These are phyloP conservation scores for Zoysia matrella DNA, from an alignment of 202 grass and related monocot genomes.

Conservation along the genomic window DNA sequence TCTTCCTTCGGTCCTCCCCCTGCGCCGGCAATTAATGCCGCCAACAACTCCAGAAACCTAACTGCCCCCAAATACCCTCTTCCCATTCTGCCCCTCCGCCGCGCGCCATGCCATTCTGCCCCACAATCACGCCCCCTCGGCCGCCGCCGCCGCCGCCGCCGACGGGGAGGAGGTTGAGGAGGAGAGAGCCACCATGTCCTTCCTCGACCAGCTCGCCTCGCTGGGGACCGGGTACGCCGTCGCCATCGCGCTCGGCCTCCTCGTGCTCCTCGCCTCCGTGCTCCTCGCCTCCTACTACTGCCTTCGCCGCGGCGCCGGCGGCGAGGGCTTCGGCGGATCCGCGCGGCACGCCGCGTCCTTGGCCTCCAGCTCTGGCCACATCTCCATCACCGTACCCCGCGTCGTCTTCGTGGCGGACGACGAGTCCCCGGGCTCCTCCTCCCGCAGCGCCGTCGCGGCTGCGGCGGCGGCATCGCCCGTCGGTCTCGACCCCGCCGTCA, in stretches of 20 bases:
- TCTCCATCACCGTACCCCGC: constrained; percentile 65
- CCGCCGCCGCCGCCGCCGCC: constrained; percentile 16
- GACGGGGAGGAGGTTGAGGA: not conserved
- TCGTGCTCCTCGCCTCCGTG: constrained; percentile 64
- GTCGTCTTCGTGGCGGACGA: constrained; percentile 90
- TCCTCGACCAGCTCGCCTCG: constrained; percentile 55
- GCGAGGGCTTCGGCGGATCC: not conserved
- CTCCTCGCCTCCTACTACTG: constrained; percentile 75
- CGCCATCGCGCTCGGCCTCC: constrained; percentile 70
- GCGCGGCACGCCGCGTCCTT: constrained; percentile 16
- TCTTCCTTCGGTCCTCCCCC: not conserved
- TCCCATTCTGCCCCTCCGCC: constrained; percentile 24
- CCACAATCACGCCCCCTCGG: constrained; percentile 34
- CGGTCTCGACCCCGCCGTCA: constrained; percentile 68
- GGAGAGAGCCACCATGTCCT: constrained; percentile 21
- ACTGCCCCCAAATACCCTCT: constrained; percentile 41
- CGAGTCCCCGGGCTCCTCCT: constrained; percentile 64
- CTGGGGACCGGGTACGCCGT: constrained; percentile 73
- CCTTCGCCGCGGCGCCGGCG: constrained; percentile 40
- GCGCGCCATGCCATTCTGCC: constrained; percentile 51
- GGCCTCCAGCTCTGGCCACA: constrained; percentile 64
- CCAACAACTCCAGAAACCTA: constrained; percentile 50
- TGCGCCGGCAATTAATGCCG: constrained; percentile 63
- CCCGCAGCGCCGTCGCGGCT: constrained; percentile 29
- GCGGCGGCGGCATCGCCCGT: constrained; percentile 47